Evolutionary conservation across 129 eudicot genomes (phyloP).

Genomic region (Centella asiatica): DNA sequence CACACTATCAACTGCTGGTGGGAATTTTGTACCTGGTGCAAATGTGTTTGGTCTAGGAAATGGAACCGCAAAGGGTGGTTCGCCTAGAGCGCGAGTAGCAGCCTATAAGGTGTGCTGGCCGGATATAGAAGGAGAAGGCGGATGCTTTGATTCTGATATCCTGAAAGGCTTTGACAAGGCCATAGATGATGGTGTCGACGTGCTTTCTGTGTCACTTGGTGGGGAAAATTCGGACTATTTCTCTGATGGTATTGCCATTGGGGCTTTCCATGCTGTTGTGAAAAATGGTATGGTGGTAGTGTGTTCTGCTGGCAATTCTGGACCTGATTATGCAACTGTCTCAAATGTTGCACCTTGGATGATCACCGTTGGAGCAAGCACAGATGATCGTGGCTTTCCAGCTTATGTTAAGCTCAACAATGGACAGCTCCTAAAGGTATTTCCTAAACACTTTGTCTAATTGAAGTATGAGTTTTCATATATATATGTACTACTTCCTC

Average conservation of each 20-base stretch:
- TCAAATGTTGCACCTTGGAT: constrained; percentile 76
- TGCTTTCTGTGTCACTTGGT: constrained; percentile 67
- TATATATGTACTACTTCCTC: too few relatives aligned
- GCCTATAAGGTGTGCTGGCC: constrained; percentile 83
- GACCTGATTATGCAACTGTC: constrained; percentile 37
- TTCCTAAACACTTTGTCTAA: too few relatives aligned
- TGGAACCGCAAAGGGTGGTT: constrained; percentile 85
- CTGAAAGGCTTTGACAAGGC: constrained; percentile 70
- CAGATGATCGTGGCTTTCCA: constrained; percentile 45
- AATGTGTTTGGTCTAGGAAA: constrained; percentile 28
- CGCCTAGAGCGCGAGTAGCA: constrained; percentile 82
- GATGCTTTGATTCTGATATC: constrained; percentile 53
- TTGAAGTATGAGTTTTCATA: too few relatives aligned
- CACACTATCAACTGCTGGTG: constrained; percentile 87
- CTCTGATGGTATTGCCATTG: constrained; percentile 45
- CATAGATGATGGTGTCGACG: constrained; percentile 73
- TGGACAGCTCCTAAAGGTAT: constrained; percentile 44
- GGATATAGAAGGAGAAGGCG: constrained; percentile 2
- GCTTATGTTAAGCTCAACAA: constrained; percentile 30
- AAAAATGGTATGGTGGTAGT: constrained; percentile 44
- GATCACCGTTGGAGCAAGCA: constrained; percentile 65
- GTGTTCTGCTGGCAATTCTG: constrained; percentile 68
- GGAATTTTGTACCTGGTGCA: constrained; percentile 55
- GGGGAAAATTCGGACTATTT: constrained; percentile 20
- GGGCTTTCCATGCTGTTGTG: constrained; percentile 59